phyloP scores from a whole-genome alignment of 2,329 filamentous ascomycete genomes.

The Annulohypoxylon truncatum region DNA sequence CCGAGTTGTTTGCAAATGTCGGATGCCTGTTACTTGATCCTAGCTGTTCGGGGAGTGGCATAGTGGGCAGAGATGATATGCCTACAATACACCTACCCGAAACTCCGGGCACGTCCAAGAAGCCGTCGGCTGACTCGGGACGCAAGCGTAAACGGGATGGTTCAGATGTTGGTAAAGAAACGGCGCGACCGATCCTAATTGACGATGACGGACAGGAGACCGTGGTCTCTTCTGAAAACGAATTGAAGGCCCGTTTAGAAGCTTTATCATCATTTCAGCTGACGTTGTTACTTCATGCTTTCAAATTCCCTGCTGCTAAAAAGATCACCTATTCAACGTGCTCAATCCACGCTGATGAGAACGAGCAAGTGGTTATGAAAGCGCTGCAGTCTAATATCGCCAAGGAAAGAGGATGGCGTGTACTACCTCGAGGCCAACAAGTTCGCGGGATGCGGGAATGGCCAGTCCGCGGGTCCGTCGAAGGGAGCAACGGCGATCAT shows the following conservation, averaged over 20 bases:
- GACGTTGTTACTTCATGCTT: slow-evolving; percentile 83
- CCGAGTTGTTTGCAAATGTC: slow-evolving; percentile 74
- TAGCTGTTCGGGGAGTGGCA: slow-evolving; percentile 95
- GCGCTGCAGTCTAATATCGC: slow-evolving; percentile 77
- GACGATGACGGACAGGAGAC: slow-evolving; percentile 69
- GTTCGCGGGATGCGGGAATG: slow-evolving; percentile 80
- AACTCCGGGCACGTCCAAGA: slow-evolving; percentile 51
- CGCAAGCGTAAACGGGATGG: slow-evolving; percentile 61
- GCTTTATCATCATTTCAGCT: slow-evolving; percentile 86
- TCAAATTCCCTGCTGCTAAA: slow-evolving; percentile 79
- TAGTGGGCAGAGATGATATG: slow-evolving; percentile 86
- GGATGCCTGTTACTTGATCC: slow-evolving; percentile 87
- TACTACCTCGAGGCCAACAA: slow-evolving; percentile 79
- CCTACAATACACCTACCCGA: slow-evolving; percentile 72
- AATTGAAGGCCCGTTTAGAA: slow-evolving; percentile 72
- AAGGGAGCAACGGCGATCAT: slow-evolving; percentile 61
- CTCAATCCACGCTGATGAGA: slow-evolving; percentile 87
- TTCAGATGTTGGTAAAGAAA: slow-evolving; percentile 46
- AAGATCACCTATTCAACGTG: slow-evolving; percentile 94
- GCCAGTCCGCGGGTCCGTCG: slow-evolving; percentile 71
- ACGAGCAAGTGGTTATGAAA: slow-evolving; percentile 83
- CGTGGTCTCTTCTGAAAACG: slow-evolving; percentile 63
- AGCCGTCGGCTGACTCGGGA: slow-evolving; percentile 47
- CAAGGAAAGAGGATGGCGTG: slow-evolving; percentile 75
- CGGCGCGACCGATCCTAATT: slow-evolving; percentile 54